Evolutionary conservation across 805 yeast genomes (phyloP), one percentile per base, ranked within the genome.

Genomic region (Metschnikowia gelsemii): DNA sequence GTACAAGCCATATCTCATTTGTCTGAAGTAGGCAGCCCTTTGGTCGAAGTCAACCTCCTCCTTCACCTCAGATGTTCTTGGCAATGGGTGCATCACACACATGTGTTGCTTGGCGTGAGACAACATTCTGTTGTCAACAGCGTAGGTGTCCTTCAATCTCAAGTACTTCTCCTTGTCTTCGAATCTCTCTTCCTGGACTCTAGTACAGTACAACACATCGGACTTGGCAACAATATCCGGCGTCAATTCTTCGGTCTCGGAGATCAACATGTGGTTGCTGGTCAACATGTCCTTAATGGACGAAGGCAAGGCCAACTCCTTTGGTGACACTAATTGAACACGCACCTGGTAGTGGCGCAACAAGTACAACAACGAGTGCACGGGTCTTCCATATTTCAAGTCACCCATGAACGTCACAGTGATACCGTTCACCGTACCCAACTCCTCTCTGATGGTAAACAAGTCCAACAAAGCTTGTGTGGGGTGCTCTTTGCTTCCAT

Each of bases 401-500:
- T 93, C 99, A 61, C 99, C 99, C 96, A 93, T 89, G 68, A 93
- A 93, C 4, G 99, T 93, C 51, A 93, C 93, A 26, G 96, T 89
- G 61, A 95, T 84, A 63, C 98, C 97, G 64, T 93, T 93, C 41
- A 95, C 97, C 45, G 98, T 88, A 63, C 99, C 99, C 51, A 93
- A 75, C 73, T 93, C 99, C 70, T 93, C 99, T 73, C 99, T 87
- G 57, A 93, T 93, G 39, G 99, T 93, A 78, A 91, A 93, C 67
- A 93, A 73, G 64, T 93, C 99, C 60, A 95, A 75, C 73, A 93
- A 87, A 2, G 99, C 99, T 72, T 93, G 99, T 18, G 98, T 87
- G 58, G 99, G 99, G 68, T 93, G 99, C 73, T 93, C 99, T 66
- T 88, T 83, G 39, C 96, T 75, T 27, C 99, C 99, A 64, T 93